Percentiles rank a stretch among this genome's conserved stretches.
Conservation (phyloP, 192 early-diverging fungal genomes). For the Backusella mclennaniae region DNA sequence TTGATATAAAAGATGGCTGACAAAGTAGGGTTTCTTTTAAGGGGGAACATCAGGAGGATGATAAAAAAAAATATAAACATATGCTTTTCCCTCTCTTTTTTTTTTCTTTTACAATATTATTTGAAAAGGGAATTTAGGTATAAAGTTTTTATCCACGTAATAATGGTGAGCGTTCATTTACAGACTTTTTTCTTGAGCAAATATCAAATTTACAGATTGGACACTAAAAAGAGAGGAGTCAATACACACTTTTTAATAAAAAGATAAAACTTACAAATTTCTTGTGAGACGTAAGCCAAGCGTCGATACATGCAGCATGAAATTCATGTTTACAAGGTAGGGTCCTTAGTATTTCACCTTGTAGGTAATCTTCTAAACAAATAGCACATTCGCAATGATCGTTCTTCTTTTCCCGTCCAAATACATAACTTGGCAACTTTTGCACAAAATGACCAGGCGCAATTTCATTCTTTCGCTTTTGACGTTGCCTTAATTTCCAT, state of each 20-base stretch:
- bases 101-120: too few species aligned
- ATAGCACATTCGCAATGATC: slow-evolving; percentile 85
- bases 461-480: slow-evolving; percentile 68
- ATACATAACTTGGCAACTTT: slow-evolving; percentile 70
- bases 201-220: slow-evolving; percentile 38
- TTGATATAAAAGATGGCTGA: too few species aligned
- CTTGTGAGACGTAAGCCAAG: slow-evolving; percentile 86
- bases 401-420: slow-evolving; percentile 57
- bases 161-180: slow-evolving; percentile 16
- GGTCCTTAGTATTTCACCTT: slow-evolving; percentile 76
- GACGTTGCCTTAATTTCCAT: slow-evolving; percentile 71
- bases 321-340: slow-evolving; percentile 91
- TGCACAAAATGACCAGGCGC: slow-evolving; percentile 74
- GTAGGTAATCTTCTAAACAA: slow-evolving; percentile 90
- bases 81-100: too few species aligned
- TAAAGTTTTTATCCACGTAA: neutral
- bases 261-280: slow-evolving; percentile 70
- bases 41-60: too few species aligned
- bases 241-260: neutral
- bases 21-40: too few species aligned
- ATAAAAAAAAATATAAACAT: too few species aligned
- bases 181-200: slow-evolving; percentile 4
- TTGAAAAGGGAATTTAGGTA: too few species aligned
- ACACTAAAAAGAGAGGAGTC: slow-evolving; percentile 11
- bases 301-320: slow-evolving; percentile 90